A percentile compares a stretch with the other conserved stretches of the same genome.
Conservation (phyloP, 345 rosid genomes). For the Gossypium stocksii region DNA sequence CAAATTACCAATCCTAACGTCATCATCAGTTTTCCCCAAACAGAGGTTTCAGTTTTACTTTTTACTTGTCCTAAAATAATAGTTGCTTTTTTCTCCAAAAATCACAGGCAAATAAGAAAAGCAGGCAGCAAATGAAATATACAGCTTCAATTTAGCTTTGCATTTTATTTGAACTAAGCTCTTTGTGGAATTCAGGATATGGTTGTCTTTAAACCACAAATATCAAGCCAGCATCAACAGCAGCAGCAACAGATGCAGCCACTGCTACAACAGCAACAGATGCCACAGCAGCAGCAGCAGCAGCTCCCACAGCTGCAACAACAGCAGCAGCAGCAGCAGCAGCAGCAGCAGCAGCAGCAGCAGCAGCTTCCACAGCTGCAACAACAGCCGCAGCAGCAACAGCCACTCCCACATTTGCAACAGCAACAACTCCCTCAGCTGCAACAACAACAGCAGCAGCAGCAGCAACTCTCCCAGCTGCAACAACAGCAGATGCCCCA, state of each 20-base stretch:
- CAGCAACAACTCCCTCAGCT: conserved; percentile 30
- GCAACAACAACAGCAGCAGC: conserved; percentile 35
- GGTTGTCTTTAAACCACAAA: conserved; percentile 94
- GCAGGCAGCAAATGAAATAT: not conserved
- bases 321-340: conserved; percentile 27
- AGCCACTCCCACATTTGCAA: conserved; percentile 25
- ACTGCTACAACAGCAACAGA: conserved; percentile 29
- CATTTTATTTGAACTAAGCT: conserved; percentile 1
- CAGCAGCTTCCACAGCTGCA: conserved; percentile 35
- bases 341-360: conserved; percentile 29
- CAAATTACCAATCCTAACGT: not conserved
- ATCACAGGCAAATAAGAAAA: not conserved
- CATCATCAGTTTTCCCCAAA: not conserved
- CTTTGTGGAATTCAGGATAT: conserved; percentile 52
- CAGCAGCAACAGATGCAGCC: conserved; percentile 31
- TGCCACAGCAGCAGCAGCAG: conserved; percentile 35
- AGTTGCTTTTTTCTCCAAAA: not conserved
- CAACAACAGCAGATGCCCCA: conserved; percentile 35
- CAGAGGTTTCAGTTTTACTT: not conserved
- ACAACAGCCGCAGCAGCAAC: conserved; percentile 34
- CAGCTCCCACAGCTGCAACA: conserved; percentile 13
- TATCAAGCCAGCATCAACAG: conserved; percentile 65
- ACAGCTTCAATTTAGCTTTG: not conserved
- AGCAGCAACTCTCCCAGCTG: conserved; percentile 32
- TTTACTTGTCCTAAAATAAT: not conserved